Base-by-base conservation (phyloP, 257 asterid species). In the Primulina huaijiensis region DNA sequence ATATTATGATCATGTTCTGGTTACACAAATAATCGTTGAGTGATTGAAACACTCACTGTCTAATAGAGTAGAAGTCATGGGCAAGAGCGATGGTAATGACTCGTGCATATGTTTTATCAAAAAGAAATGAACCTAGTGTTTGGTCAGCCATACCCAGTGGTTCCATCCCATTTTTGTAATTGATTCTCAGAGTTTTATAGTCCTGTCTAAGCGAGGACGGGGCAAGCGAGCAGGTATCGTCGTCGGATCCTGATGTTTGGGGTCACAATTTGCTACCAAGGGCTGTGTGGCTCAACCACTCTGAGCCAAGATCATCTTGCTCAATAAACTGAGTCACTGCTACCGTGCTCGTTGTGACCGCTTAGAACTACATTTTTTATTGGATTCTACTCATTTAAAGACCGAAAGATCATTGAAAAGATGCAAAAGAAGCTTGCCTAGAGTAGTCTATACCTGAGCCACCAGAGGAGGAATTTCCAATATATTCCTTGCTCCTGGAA, bases 391-490 rank as follows among this genome's bases (percentile, higher is more conserved):
- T 14, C 57, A 16, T 5, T 50, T 20, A 50, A 50, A 50, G 57
- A 5, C 8, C 21, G 3, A 17, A 50, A 50, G 57, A 50, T 43
- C 55, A 12, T 50, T 17, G 8, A 50, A 43, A 50, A 43, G 53
- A 43, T 43, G 53, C 53, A 43, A 43, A 43, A 16, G 19, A 50
- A 5, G 21, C 8, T 50, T 50, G 57, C 57, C 21, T 50, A 50
- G 57, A 10, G 53, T 43, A 31, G 5, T 5, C 8, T 50, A 76
- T 77, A 92, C 98, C 82, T 92, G 98, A 77, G 83, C 98, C 5
- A 84, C 86, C 38, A 92, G 65, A 62, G 95, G 98, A n/a, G 98
- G 98, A 58, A 90, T 86, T 68, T 90, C 83, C 34, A 92, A 84
- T 23, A 87, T 68, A 63, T 82, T 80, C 62, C 73, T 67, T 3